Evolutionary conservation across 2,329 filamentous ascomycete species (phyloP), one percentile per base, ranked within the genome.

Genomic region (Xylariaceae sp.): DNA sequence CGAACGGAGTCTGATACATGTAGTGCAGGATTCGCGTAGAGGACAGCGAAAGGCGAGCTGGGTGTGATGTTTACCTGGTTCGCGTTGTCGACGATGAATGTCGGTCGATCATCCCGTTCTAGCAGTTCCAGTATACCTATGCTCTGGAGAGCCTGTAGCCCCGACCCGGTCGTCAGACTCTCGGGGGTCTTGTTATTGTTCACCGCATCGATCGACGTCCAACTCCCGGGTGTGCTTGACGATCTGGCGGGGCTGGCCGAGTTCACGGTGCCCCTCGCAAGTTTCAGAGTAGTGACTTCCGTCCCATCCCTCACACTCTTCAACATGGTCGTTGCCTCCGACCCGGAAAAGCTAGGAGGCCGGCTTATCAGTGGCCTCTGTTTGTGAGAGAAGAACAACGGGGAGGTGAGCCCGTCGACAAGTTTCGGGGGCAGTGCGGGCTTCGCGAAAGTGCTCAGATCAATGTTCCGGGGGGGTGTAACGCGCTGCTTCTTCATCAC

Each of bases 101-200:
- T 87, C 3, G 86, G 87, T 35, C 87, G 72, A 37, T 84, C 78
- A 58, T 93, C 87, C 50, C 85, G 78, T 56, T 91, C 86, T 31
- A 93, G 63, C 30, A 91, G 66, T 60, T 91, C 87, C 16, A 83
- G 64, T 9, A 88, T 73, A 18, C 84, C 82, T 38, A 89, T 71
- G 19, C 76, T 75, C 32, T 78, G 77, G 4, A 90, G 68, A 38
- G 79, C 66, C 38, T 79, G 72, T 34, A 79, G 49, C 4, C 71
- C 69, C 2, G 77, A 69, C 1, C 68, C 36, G 62, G 40, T 69
- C 63, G 47, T 68, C 58, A 46, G 67, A 19, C 62, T 62, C 42
- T 81, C 79, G 8, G 78, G 73, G 39, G 74, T 81, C 33, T 66
- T 58, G 19, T 69, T 67, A 12, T 74, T 62, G n/a, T 68, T 61